These are phyloP conservation scores for Phytophthora pistaciae DNA, from an alignment of 352 stramenopile genomes.

Conservation along the genomic window DNA sequence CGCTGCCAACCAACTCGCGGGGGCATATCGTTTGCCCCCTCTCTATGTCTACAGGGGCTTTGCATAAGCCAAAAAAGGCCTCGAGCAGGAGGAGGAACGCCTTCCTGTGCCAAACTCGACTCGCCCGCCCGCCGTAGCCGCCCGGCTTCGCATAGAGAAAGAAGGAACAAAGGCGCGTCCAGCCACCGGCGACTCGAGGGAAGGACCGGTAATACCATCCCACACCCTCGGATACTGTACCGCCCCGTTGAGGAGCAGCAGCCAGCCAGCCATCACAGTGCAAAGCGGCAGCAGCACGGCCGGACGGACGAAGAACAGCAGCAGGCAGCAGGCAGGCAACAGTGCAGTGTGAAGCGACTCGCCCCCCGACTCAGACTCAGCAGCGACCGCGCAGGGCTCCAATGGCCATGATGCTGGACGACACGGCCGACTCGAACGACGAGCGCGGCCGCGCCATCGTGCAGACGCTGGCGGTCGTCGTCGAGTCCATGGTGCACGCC, in stretches of 20 bases:
- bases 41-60: constrained; percentile 5
- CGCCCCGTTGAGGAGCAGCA: constrained; percentile 7
- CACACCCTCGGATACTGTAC: constrained; percentile 23
- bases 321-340: neutral
- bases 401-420: constrained; percentile 43
- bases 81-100: neutral
- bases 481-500: constrained; percentile 83
- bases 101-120: constrained; percentile 5
- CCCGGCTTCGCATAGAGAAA: constrained; percentile 15
- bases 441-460: constrained; percentile 82
- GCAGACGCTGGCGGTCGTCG: constrained; percentile 78
- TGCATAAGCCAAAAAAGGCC: constrained; percentile 14
- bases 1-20: constrained; percentile 1
- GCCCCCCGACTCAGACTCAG: neutral
- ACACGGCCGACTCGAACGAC: constrained; percentile 70
- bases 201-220: constrained; percentile 26
- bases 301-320: constrained; percentile 5
- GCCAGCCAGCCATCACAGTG: constrained; percentile 31
- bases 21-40: neutral
- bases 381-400: neutral
- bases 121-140: neutral
- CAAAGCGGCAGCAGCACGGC: constrained; percentile 22
- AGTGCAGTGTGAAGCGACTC: neutral
- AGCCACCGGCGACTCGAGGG: constrained; percentile 7
- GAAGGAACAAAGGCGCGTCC: constrained; percentile 1